Evolutionary conservation across 345 rosid genomes (phyloP).

Genomic region (Melaleuca alternifolia): DNA sequence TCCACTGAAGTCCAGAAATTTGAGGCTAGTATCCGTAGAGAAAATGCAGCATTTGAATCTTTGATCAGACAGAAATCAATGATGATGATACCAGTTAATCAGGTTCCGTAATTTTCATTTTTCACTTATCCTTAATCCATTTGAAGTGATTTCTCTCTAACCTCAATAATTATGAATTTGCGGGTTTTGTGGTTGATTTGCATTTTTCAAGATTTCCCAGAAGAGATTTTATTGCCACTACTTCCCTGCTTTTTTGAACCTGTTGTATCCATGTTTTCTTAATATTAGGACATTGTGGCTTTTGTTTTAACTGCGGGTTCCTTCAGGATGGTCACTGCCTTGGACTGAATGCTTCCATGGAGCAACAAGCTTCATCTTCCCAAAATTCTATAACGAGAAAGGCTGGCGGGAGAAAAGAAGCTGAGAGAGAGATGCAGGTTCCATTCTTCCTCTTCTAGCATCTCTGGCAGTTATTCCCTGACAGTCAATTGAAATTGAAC

Average conservation of each 20-base stretch:
- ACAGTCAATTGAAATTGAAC: neutral
- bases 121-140: neutral
- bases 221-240: neutral
- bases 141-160: neutral
- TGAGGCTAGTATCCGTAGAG: conserved; percentile 89
- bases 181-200: neutral
- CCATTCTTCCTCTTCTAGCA: neutral
- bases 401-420: conserved; percentile 93
- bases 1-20: conserved; percentile 92
- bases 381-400: conserved; percentile 79
- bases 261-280: neutral
- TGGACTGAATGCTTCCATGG: conserved; percentile 43
- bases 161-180: neutral
- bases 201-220: neutral
- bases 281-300: neutral
- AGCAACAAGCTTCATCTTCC: conserved; percentile 51
- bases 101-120: conserved; percentile 34
- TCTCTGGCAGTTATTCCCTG: neutral
- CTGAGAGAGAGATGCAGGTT: conserved; percentile 89
- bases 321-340: conserved; percentile 59
- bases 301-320: neutral
- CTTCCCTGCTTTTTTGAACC: neutral
- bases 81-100: conserved; percentile 97
- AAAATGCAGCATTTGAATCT: conserved; percentile 93
- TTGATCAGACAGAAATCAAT: conserved; percentile 87